Evolutionary conservation across 192 early-diverging fungal species (phyloP), one percentile per base, ranked within the genome.

Genomic region (Backusella parvicylindrica): DNA sequence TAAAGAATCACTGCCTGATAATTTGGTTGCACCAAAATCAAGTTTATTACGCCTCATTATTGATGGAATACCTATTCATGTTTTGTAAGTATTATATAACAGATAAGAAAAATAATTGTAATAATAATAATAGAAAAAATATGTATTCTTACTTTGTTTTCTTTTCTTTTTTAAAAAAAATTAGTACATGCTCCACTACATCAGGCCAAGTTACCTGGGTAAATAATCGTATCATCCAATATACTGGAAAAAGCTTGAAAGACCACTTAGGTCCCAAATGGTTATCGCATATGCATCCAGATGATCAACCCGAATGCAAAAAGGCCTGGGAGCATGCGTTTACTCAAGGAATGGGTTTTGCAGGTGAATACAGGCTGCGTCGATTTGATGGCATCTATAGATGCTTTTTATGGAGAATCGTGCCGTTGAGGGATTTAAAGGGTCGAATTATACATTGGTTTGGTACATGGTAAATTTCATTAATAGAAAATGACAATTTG

Each of bases 361-460:
- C 82, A 72, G 84, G 81, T 16, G 84, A 89, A 74, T 89, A 82
- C 43, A 75, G 87, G 36, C 71, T 86, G 12, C 81, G 79, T 3
- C 74, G 87, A 47, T 89, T 85, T 68, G 87, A 89, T 71, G 85
- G 87, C n/a, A 74, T 84, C 11, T 84, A 85, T 68, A 84, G 87
- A 9, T 85, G 84, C 73, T 89, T 89, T 67, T 43, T 89, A 9
- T 83, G 85, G 66, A 74, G 87, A 26, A 82, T 84, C 23, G 79
- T 85, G 1, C 87, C 87, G 1, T 71, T 89, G 26, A 75, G 87
- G 21, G 85, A 89, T 49, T 75, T 79, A 32, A 81, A 84, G 49
- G 87, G 85, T 40, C 72, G 80, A 7, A 86, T 86, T 30, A 84
- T 89, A 16, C 85, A 86, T 74, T 89, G 87, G 87, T 85, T 89